Conservation (phyloP, 1,284 basidiomycete genomes). For the Moesziomyces sp. region DNA sequence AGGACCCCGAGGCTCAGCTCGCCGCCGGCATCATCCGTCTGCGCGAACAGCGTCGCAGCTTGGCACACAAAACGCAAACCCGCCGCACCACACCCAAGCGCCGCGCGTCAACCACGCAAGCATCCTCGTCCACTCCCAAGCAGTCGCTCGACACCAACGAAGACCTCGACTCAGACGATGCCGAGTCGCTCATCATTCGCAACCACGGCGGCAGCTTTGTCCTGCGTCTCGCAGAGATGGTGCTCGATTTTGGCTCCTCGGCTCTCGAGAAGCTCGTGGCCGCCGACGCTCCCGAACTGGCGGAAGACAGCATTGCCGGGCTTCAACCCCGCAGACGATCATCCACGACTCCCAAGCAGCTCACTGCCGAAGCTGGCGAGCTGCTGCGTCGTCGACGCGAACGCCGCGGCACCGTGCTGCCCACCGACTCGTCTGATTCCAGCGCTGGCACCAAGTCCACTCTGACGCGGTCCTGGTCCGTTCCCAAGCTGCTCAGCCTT, state of each 20-base stretch:
- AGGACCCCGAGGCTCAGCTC: conserved; percentile 58
- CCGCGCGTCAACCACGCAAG: neutral
- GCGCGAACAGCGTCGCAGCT: conserved; percentile 28
- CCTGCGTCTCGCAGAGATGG: conserved; percentile 36
- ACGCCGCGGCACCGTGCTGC: conserved; percentile 10
- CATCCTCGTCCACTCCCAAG: conserved; percentile 2
- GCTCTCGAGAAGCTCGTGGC: conserved; percentile 31
- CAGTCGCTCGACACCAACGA: conserved; percentile 3
- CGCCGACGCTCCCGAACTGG: conserved; percentile 5
- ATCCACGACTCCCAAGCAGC: conserved; percentile 37
- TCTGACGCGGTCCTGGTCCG: conserved; percentile 32
- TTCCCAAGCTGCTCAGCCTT: conserved; percentile 38
- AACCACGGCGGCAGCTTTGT: conserved; percentile 35
- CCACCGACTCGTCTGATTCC: conserved; percentile 11
- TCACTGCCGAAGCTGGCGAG: conserved; percentile 27
- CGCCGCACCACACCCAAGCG: conserved; percentile 16
- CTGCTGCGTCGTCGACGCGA: conserved; percentile 39
- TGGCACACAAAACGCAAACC: conserved; percentile 5
- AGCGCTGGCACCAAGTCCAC: neutral
- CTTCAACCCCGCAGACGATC: conserved; percentile 25
- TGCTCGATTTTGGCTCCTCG: conserved; percentile 42
- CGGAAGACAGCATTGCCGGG: neutral
- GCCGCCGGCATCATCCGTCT: conserved; percentile 49
- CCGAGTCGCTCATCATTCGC: conserved; percentile 25
- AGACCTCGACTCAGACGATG: conserved; percentile 36